These are phyloP conservation scores for Trametes punicea DNA, from an alignment of 768 basidiomycete species.

Conservation along the genomic window DNA sequence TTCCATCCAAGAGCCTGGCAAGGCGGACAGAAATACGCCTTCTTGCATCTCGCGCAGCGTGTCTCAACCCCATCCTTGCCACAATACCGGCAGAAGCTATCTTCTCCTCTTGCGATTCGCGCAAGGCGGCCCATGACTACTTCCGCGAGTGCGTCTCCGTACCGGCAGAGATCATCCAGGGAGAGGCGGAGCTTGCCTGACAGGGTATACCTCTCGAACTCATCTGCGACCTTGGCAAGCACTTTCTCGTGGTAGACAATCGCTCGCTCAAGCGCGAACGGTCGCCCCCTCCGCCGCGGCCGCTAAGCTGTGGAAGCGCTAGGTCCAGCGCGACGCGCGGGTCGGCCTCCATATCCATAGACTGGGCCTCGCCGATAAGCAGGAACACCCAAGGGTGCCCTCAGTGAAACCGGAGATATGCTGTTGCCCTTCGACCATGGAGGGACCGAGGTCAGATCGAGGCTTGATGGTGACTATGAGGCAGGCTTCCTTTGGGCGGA, in stretches of 20 bases:
- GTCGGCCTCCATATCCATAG: conserved; percentile 14
- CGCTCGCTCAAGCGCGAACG: conserved; percentile 23
- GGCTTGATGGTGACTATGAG: conserved; percentile 18
- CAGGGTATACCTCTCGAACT: conserved; percentile 6
- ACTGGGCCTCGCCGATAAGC: conserved; percentile 14
- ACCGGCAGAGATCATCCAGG: conserved; percentile 6
- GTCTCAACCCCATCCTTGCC: conserved; percentile 20
- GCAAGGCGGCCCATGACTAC: conserved; percentile 16
- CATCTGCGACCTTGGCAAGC: conserved; percentile 13
- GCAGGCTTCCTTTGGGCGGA: conserved; percentile 14
- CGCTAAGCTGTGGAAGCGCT: conserved; percentile 18
- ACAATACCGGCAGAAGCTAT: conserved; percentile 24
- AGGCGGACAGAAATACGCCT: conserved; percentile 18
- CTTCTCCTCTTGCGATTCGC: conserved; percentile 15
- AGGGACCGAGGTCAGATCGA: conserved; percentile 13
- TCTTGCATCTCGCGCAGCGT: conserved; percentile 23
- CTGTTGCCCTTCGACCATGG: conserved; percentile 10
- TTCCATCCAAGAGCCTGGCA: conserved; percentile 23
- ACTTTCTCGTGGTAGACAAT: conserved; percentile 21
- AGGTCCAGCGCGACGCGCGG: conserved; percentile 21
- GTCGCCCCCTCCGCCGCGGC: conserved; percentile 21
- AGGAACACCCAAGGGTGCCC: conserved; percentile 21
- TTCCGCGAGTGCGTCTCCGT: conserved; percentile 9
- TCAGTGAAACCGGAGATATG: conserved; percentile 18
- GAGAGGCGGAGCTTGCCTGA: conserved; percentile 13